Evolutionary conservation across 176 grass and related monocot genomes (phyloP).

Genomic region (Tillandsia fasciculata): DNA sequence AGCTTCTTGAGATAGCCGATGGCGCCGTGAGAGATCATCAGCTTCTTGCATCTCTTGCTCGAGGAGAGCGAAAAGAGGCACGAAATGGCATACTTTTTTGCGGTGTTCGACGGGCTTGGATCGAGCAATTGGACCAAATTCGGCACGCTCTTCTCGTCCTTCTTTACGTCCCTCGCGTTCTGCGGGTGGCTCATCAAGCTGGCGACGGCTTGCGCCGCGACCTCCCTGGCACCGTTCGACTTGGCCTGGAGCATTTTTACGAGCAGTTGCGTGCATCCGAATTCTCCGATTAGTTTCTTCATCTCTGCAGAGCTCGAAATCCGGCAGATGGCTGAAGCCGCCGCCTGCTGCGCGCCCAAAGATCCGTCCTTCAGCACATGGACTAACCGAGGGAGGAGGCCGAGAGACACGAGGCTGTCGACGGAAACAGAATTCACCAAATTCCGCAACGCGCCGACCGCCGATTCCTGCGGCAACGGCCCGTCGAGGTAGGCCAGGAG

Average conservation of each 20-base stretch:
- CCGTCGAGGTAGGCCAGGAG: constrained; percentile 73
- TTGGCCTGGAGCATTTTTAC: constrained; percentile 81
- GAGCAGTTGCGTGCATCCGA: constrained; percentile 61
- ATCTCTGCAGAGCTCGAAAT: constrained; percentile 59
- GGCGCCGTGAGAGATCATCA: constrained; percentile 87
- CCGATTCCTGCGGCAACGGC: constrained; percentile 60
- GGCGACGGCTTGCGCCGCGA: constrained; percentile 71
- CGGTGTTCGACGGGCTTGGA: constrained; percentile 75
- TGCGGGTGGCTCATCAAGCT: constrained; percentile 54
- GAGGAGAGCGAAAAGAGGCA: constrained; percentile 56
- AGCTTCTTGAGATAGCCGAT: constrained; percentile 99
- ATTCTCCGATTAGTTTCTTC: constrained; percentile 71
- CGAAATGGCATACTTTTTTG: constrained; percentile 92
- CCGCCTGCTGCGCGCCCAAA: constrained; percentile 64
- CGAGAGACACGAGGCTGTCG: constrained; percentile 61
- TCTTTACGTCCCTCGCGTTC: constrained; percentile 67
- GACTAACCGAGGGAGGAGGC: constrained; percentile 63
- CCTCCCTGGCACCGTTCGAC: constrained; percentile 55
- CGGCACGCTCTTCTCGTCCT: constrained; percentile 92
- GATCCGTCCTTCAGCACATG: constrained; percentile 80
- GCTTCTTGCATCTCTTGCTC: constrained; percentile 75
- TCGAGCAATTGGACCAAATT: constrained; percentile 95
- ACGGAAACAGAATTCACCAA: constrained; percentile 44
- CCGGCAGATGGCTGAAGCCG: constrained; percentile 52
- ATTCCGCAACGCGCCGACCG: constrained; percentile 70